Percentiles rank a stretch among this genome's conserved stretches.
Conservation (phyloP, 1,284 basidiomycete species). For the Austropuccinia psidii region DNA sequence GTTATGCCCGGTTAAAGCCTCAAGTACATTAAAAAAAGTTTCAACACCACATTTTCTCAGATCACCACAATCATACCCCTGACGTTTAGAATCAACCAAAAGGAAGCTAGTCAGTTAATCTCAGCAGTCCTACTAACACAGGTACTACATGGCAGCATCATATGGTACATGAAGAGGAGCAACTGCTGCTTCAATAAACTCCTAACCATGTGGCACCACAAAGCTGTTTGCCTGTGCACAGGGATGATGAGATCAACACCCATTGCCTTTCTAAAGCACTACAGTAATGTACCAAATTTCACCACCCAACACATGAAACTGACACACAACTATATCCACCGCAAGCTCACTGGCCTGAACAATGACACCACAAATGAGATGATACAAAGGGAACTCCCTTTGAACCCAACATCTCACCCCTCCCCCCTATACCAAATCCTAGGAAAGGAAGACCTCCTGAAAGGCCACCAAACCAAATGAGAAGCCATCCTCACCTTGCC, state of each 20-base stretch:
- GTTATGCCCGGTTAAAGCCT: neutral
- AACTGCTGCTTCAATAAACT: neutral
- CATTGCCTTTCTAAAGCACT: neutral
- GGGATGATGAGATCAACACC: neutral
- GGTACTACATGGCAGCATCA: slow-evolving; percentile 2
- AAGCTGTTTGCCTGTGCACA: neutral
- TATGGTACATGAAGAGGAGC: neutral
- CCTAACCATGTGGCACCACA: neutral
- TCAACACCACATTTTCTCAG: neutral
- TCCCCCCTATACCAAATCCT: neutral
- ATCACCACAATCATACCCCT: neutral
- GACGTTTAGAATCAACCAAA: neutral
- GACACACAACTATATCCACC: neutral
- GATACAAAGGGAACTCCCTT: neutral
- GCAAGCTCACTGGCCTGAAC: neutral
- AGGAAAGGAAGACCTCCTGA: neutral
- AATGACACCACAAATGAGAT: neutral
- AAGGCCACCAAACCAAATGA: neutral
- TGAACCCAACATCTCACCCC: neutral
- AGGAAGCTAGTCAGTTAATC: neutral
- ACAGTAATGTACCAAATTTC: neutral
- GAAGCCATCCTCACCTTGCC: neutral
- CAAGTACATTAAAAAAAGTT: neutral
- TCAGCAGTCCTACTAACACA: neutral
- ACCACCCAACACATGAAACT: neutral